phyloP scores from a whole-genome alignment of 441 rosid genomes.

The Populus hybrid region DNA sequence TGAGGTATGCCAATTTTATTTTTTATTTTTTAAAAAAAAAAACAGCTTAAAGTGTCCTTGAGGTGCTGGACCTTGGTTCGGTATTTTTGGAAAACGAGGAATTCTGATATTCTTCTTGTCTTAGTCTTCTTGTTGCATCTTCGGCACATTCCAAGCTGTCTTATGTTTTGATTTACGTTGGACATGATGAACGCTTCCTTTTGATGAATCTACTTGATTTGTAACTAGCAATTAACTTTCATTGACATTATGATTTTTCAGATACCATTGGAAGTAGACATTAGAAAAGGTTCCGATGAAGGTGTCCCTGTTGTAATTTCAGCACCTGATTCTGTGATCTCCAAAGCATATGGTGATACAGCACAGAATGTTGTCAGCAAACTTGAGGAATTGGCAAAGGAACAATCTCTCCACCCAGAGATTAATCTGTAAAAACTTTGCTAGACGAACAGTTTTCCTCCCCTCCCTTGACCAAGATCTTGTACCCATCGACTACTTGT shows the following conservation, averaged over 20 bases:
- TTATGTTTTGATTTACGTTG: background rate
- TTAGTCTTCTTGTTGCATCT: background rate
- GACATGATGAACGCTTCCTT: too few species aligned
- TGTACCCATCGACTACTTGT: too few species aligned
- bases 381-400: conserved; percentile 51
- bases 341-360: conserved; percentile 61
- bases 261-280: conserved; percentile 84
- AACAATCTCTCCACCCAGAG: conserved; percentile 26
- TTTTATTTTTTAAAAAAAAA: background rate
- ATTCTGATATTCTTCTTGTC: background rate
- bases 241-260: conserved; percentile 21
- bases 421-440: conserved; percentile 27
- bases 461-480: too few species aligned
- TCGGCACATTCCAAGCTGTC: background rate
- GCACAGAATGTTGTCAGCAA: conserved; percentile 56
- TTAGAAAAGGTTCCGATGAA: conserved; percentile 71
- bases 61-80: too few species aligned
- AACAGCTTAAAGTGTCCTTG: too few species aligned
- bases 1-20: conserved; percentile 55
- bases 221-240: too few species aligned
- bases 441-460: too few species aligned
- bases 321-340: conserved; percentile 62
- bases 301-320: conserved; percentile 74
- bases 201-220: too few species aligned
- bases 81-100: background rate